Base-by-base conservation (phyloP, 805 yeast genomes). In the Yarrowia divulgata region DNA sequence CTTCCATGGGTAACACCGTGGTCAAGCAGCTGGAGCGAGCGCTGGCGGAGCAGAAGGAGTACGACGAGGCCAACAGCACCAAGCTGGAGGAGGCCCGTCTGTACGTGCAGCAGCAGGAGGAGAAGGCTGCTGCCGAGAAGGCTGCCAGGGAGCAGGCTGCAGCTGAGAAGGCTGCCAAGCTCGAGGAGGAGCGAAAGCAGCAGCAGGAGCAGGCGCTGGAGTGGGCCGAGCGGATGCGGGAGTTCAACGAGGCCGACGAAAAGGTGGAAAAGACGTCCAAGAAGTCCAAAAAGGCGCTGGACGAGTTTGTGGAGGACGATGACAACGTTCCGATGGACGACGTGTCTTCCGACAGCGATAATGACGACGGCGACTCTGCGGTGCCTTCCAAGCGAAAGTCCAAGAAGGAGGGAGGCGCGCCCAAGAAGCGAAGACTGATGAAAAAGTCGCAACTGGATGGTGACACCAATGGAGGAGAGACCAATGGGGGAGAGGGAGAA, bases 1-100 rank as follows among this genome's bases (percentile, higher is more conserved):
- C 95, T n/a, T 85, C 85, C 73, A 85, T 92, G 84, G 97, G 97
- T 76, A 86, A 88, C 69, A 90, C 97, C 0, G 82, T 93, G 76
- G 82, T 85, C 71, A 87, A 85, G 70, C 89, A 93, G 76, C 83
- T 95, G 72, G 90, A 85, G 73, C 85, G 88, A 70, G 86, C 88
- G 37, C 80, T 90, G 66, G 86, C 84, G 34, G 94, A 91, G 72
- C 97, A 95, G 73, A 81, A 83, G 72, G 88, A 84, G 71, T 88
- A 84, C 77, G 93, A 91, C 70, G 77, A 77, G 18, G 83, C 85
- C 69, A 81, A 86, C 67, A 83, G 84, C 67, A 81, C 81, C 48
- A 90, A 87, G 79, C 82, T 94, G 69, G 88, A 84, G 58, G 92
- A 87, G 71, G 98, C 97, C 29, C 85, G 87, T 77, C n/a, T 16